Conservation (phyloP, 306 rosid genomes). For the Begonia fuchsioides region DNA sequence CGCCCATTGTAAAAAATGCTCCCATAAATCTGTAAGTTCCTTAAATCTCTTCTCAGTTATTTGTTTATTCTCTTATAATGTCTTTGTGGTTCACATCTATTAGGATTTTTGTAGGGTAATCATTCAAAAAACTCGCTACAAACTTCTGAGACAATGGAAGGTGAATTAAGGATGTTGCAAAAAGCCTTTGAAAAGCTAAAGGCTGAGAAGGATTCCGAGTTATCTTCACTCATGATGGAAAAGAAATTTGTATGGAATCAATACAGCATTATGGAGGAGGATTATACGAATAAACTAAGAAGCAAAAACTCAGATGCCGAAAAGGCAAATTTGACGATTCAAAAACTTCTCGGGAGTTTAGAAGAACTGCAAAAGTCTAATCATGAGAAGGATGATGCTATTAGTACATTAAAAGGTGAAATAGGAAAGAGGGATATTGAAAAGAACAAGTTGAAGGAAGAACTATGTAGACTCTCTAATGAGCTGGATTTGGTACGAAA, state of each 20-base stretch:
- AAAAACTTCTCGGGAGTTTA: background rate
- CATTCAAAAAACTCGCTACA: slow-evolving; percentile 11
- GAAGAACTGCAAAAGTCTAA: slow-evolving; percentile 33
- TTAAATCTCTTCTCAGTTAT: slow-evolving; percentile 3
- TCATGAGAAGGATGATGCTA: slow-evolving; percentile 39
- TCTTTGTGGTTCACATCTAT: slow-evolving; percentile 14
- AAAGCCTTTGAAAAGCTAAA: slow-evolving; percentile 44
- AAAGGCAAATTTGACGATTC: background rate
- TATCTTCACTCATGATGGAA: slow-evolving; percentile 38
- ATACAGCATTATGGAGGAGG: background rate
- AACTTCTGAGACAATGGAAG: slow-evolving; percentile 11
- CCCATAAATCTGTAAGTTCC: slow-evolving; percentile 34
- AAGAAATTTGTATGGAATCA: background rate
- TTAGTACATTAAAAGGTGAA: slow-evolving; percentile 30
- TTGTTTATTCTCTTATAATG: slow-evolving; percentile 1
- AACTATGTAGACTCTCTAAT: slow-evolving; percentile 27
- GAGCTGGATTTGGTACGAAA: slow-evolving; percentile 46
- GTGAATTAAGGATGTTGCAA: slow-evolving; percentile 31
- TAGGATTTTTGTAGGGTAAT: slow-evolving; percentile 22
- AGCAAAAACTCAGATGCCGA: slow-evolving; percentile 30
- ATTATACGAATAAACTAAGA: background rate
- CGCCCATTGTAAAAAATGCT: slow-evolving; percentile 15
- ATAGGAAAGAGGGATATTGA: slow-evolving; percentile 37
- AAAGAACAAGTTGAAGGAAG: slow-evolving; percentile 37
- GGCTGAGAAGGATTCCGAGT: slow-evolving; percentile 36